Evolutionary conservation across 1,284 basidiomycete genomes (phyloP).

Genomic region (Moesziomyces sp.): DNA sequence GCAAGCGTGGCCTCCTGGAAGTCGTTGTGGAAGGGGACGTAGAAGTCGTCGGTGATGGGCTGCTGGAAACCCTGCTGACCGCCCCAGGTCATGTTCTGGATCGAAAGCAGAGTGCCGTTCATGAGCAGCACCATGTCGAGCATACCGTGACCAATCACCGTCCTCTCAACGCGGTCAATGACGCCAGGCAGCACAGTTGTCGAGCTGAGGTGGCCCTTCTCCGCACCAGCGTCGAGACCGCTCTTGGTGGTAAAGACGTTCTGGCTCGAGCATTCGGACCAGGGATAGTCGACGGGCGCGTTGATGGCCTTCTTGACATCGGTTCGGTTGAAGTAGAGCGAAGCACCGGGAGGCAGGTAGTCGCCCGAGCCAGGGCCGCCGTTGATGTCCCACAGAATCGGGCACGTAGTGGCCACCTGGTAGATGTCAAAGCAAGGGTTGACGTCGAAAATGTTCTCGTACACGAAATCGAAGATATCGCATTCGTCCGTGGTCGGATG

Average conservation of each 20-base stretch:
- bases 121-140: constrained; percentile 57
- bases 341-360: constrained; percentile 25
- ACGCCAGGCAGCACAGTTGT: constrained; percentile 47
- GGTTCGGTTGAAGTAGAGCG: constrained; percentile 42
- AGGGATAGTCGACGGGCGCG: constrained; percentile 36
- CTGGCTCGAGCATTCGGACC: constrained; percentile 46
- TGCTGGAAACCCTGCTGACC: constrained; percentile 61
- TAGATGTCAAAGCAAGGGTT: constrained; percentile 54
- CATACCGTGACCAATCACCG: constrained; percentile 58
- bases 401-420: constrained; percentile 39
- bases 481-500: constrained; percentile 22
- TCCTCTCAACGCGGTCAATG: constrained; percentile 54
- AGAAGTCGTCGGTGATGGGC: constrained; percentile 41
- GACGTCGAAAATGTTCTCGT: constrained; percentile 20
- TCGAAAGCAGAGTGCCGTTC: constrained; percentile 54
- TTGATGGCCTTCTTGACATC: constrained; percentile 61
- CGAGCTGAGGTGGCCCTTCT: constrained; percentile 18
- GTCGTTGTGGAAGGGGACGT: constrained; percentile 34
- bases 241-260: constrained; percentile 44
- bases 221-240: constrained; percentile 24
- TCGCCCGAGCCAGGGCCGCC: constrained; percentile 21
- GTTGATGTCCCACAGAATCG: constrained; percentile 35
- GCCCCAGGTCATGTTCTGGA: constrained; percentile 66
- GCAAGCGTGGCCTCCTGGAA: constrained; percentile 21
- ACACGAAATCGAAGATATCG: constrained; percentile 33